Percentiles rank a stretch among this genome's conserved stretches.
Evolutionary conservation across 352 stramenopile species (phyloP).

Genomic region (Globisporangium middletonii): DNA sequence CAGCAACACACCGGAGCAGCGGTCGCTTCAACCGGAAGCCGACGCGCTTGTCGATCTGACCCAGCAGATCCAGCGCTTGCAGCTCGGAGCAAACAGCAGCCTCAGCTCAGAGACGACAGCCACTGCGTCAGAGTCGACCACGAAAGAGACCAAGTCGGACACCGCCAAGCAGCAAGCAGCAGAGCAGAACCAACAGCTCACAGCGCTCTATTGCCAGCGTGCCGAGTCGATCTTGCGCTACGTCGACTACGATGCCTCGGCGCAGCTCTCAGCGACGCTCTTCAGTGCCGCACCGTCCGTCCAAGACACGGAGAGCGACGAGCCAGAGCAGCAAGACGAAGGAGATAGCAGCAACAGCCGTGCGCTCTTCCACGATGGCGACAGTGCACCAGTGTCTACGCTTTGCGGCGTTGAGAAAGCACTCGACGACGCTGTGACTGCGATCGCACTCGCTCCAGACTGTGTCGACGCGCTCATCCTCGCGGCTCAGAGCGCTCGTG

Average conservation of each 20-base stretch:
- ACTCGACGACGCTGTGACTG: conserved; percentile 25
- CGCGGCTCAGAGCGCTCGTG: conserved; percentile 31
- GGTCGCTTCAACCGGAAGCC: not conserved
- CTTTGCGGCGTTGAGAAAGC: conserved; percentile 35
- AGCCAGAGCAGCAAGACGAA: conserved; percentile 7
- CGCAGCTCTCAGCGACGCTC: conserved; percentile 11
- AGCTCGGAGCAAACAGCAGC: not conserved
- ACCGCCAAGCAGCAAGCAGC: not conserved
- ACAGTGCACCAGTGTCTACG: not conserved
- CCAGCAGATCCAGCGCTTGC: conserved; percentile 5
- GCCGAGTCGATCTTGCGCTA: conserved; percentile 28
- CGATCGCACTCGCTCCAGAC: conserved; percentile 12
- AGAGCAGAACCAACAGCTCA: conserved; percentile 15
- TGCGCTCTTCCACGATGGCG: not conserved
- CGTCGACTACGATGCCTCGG: conserved; percentile 33
- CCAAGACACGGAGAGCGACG: conserved; percentile 15
- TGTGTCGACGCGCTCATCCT: conserved; percentile 20
- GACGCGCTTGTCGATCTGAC: conserved; percentile 7
- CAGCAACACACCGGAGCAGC: not conserved
- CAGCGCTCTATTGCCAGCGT: conserved; percentile 26
- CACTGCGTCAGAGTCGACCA: not conserved
- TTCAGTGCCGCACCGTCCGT: not conserved
- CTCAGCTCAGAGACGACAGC: not conserved
- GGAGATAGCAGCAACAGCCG: not conserved
- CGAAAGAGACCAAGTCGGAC: conserved; percentile 1